Conservation (phyloP, 2,329 filamentous ascomycete genomes). For the Fonsecaea monophora region DNA sequence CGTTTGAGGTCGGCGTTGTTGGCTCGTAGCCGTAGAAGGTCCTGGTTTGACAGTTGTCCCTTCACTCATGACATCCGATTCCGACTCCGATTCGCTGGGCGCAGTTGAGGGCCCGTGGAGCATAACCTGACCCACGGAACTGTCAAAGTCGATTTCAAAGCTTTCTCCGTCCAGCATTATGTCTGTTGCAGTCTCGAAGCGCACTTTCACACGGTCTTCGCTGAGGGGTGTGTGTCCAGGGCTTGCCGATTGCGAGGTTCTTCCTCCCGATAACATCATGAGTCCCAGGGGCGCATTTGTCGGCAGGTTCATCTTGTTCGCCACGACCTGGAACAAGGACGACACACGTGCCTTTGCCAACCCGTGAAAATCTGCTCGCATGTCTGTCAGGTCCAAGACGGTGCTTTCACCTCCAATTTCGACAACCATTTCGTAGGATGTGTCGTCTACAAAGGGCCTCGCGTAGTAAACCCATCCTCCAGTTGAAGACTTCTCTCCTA, state of each 20-base stretch:
- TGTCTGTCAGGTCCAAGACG: slow-evolving; percentile 59
- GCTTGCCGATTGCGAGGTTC: slow-evolving; percentile 66
- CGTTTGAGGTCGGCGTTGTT: slow-evolving; percentile 30
- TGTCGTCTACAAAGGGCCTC: slow-evolving; percentile 82
- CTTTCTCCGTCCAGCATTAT: slow-evolving; percentile 50
- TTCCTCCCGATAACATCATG: slow-evolving; percentile 68
- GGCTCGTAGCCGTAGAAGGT: slow-evolving; percentile 9
- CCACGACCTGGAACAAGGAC: slow-evolving; percentile 79
- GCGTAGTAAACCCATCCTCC: slow-evolving; percentile 76
- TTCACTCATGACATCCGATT: slow-evolving; percentile 35
- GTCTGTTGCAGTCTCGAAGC: slow-evolving; percentile 61
- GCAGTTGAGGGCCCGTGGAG: slow-evolving; percentile 26
- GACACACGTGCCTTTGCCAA: slow-evolving; percentile 73
- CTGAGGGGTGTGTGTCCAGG: slow-evolving; percentile 73
- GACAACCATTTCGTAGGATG: slow-evolving; percentile 74
- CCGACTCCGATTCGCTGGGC: slow-evolving; percentile 31
- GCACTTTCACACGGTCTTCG: slow-evolving; percentile 71
- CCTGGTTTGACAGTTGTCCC: slow-evolving; percentile 19
- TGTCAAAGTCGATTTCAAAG: slow-evolving; percentile 38
- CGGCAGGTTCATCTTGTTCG: slow-evolving; percentile 76
- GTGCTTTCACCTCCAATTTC: slow-evolving; percentile 75
- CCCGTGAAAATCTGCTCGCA: slow-evolving; percentile 74
- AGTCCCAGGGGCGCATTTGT: slow-evolving; percentile 66
- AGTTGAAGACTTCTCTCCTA: slow-evolving; percentile 29
- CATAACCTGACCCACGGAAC: slow-evolving; percentile 31